Conservation (phyloP, 805 yeast species). For the Metschnikowia borealis region DNA sequence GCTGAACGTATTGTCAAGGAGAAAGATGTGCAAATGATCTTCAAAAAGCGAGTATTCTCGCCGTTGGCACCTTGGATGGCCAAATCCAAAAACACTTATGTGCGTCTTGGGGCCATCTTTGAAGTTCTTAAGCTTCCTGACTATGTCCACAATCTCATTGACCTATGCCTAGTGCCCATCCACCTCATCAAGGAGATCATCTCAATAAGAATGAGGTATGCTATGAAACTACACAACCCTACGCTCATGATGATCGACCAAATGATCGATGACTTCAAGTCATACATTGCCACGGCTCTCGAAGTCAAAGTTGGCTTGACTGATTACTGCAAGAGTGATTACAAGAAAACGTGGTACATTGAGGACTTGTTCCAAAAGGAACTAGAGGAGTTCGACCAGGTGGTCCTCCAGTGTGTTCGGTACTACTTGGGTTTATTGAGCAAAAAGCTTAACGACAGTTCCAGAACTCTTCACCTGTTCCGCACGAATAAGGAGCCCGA, state of each 20-base stretch:
- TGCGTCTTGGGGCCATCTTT: slow-evolving; percentile 58
- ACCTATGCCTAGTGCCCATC: slow-evolving; percentile 71
- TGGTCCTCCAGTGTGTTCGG: slow-evolving; percentile 68
- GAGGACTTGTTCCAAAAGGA: slow-evolving; percentile 58
- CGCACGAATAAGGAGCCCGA: slow-evolving; percentile 90
- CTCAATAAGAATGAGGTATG: slow-evolving; percentile 67
- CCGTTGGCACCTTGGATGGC: slow-evolving; percentile 78
- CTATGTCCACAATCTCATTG: slow-evolving; percentile 59
- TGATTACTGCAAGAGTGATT: slow-evolving; percentile 53
- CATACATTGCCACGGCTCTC: slow-evolving; percentile 70
- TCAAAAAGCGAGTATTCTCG: slow-evolving; percentile 61
- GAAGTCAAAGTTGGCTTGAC: slow-evolving; percentile 65
- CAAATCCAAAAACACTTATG: slow-evolving; percentile 71
- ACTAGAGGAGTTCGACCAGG: slow-evolving; percentile 50
- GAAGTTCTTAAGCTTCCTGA: slow-evolving; percentile 71
- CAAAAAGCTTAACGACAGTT: slow-evolving; percentile 73
- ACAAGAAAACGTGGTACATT: slow-evolving; percentile 65
- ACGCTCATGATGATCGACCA: slow-evolving; percentile 96
- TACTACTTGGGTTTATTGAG: slow-evolving; percentile 69
- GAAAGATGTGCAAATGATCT: slow-evolving; percentile 67
- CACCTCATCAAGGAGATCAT: slow-evolving; percentile 76
- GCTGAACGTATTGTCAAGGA: slow-evolving; percentile 83
- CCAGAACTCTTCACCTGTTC: slow-evolving; percentile 57
- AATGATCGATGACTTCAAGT: slow-evolving; percentile 78
- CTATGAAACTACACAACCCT: slow-evolving; percentile 73